Base-by-base conservation (phyloP, 176 grass and related monocot genomes). In the Avena insularis region DNA sequence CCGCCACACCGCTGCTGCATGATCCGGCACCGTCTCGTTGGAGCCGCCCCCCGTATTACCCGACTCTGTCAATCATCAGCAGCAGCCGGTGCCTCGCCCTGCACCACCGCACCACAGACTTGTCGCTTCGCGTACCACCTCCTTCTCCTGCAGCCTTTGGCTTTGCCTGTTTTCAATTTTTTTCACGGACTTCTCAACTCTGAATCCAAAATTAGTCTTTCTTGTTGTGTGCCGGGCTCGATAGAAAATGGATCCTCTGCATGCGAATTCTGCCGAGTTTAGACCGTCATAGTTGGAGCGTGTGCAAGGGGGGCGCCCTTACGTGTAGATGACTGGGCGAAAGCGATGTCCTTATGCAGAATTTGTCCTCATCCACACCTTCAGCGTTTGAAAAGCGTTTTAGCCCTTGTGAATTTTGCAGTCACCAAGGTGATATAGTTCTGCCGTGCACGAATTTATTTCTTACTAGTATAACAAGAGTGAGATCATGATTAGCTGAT, bases 261-360 rank as follows among this genome's bases (percentile, higher is more conserved):
- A 80, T 75, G 80, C 13, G 19, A 79, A 80, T 66, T 79, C 62
- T 60, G 51, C 45, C 21, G 2, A n/a, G 33, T 48, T 51, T 85
- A 77, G 21, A 85, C 69, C 61, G 43, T 63, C 45, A 35, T 61
- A 78, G 9, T 77, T 71, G 13, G 77, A 85, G 53, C 15, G 10
- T 38, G 59, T n/a, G 77, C 40, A 43, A 43, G 40, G 40, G 40
- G 40, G 40, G 40, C 40, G 40, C 64, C 51, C 8, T 82, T 85
- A 64, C 86, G 51, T 88, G 68, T 76, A 51, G 81, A 87, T 85
- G 62, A 75, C 76, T 14, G 55, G 33, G 33, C 70, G 82, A 91
- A 88, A 91, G 50, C 77, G 82, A 88, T 71, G 77, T 62, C 13
- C 47, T 65, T 81, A 64, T 90, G 46, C 84, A 60, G 1, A 82